A percentile compares a stretch with the other conserved stretches of the same genome.
Conservation (phyloP, 192 early-diverging fungal species). For the Coemansia sp. region DNA sequence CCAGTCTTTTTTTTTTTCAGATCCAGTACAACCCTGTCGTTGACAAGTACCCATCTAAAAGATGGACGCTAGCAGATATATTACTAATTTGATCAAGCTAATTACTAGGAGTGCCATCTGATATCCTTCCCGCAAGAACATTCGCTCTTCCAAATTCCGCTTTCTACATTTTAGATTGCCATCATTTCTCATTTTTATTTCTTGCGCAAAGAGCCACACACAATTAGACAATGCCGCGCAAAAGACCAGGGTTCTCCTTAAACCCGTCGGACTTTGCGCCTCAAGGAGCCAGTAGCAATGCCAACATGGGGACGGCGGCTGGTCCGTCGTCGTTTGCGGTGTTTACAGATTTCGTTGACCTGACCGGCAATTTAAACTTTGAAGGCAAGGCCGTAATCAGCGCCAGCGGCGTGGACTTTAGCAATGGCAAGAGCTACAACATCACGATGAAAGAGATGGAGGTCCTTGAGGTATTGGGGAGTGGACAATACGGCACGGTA, state of each 20-base stretch:
- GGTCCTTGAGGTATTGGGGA: slow-evolving; percentile 77
- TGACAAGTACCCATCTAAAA: too few relatives aligned
- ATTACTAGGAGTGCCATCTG: too few relatives aligned
- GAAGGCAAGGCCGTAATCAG: slow-evolving; percentile 89
- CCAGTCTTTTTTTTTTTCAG: slow-evolving; percentile 3
- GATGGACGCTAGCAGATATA: too few relatives aligned
- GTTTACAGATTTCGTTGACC: slow-evolving; percentile 45
- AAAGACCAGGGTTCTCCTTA: slow-evolving; percentile 44
- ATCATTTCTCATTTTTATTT: slow-evolving; percentile 5
- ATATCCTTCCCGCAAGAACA: too few relatives aligned
- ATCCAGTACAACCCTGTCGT: too few relatives aligned
- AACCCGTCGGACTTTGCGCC: slow-evolving; percentile 38
- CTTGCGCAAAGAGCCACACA: not conserved
- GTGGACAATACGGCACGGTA: slow-evolving; percentile 93
- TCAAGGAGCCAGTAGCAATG: slow-evolving; percentile 6
- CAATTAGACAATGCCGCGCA: slow-evolving; percentile 32
- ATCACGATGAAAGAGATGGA: slow-evolving; percentile 86
- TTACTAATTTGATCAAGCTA: too few relatives aligned
- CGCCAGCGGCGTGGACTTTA: slow-evolving; percentile 89
- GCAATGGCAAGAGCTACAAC: slow-evolving; percentile 80
- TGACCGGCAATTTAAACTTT: slow-evolving; percentile 83
- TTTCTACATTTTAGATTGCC: not conserved
- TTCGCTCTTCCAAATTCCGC: not conserved
- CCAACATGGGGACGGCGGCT: not conserved
- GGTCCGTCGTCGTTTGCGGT: slow-evolving; percentile 18